These are phyloP conservation scores for Gossypium laxum DNA, from an alignment of 441 rosid genomes.

Conservation along the genomic window DNA sequence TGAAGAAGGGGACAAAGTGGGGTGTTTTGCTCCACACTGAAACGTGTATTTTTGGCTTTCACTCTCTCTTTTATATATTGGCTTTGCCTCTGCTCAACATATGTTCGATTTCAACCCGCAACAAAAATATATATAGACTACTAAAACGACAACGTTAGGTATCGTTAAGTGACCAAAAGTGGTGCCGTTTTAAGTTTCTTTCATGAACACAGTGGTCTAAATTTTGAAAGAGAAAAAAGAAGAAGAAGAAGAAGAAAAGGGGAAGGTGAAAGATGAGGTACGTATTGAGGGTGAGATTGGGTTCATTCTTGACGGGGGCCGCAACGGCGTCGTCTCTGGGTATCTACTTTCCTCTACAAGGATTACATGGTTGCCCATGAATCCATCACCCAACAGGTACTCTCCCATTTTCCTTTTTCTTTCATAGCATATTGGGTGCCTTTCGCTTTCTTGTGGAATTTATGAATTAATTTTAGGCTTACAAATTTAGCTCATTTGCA, in stretches of 20 bases:
- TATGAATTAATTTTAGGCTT: neutral
- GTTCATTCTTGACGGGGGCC: conserved; percentile 82
- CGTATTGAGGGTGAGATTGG: conserved; percentile 76
- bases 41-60: neutral
- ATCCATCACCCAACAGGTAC: conserved; percentile 68
- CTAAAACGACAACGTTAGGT: neutral
- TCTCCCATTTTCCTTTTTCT: neutral
- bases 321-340: conserved; percentile 73
- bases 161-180: neutral
- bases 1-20: neutral
- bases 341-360: conserved; percentile 57
- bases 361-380: conserved; percentile 78
- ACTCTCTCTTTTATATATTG: neutral
- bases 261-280: conserved; percentile 47
- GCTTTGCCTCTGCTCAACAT: neutral
- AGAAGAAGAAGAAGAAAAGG: neutral
- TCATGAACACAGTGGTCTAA: neutral
- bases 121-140: neutral
- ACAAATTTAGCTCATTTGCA: neutral
- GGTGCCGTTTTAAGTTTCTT: neutral
- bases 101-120: neutral
- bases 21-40: conserved; percentile 3
- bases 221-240: neutral
- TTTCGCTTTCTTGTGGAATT: neutral
- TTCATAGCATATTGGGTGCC: neutral